Evolutionary conservation across 2,329 filamentous ascomycete genomes (phyloP), one percentile per base, ranked within the genome.

Genomic region (Aspergillus vadensis): DNA sequence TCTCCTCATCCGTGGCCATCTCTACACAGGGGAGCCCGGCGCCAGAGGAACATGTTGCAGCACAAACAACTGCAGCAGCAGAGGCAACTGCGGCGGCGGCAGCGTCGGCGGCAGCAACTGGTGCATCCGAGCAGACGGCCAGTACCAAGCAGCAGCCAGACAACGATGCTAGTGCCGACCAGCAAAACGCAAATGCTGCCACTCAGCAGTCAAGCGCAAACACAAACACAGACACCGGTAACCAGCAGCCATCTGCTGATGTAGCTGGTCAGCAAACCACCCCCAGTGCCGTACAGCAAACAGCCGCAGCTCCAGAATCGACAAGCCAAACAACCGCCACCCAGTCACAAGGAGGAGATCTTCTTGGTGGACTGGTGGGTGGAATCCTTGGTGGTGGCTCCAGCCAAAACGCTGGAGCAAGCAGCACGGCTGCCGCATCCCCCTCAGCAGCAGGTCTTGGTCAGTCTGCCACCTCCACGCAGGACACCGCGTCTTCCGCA

Each of bases 1-100:
- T 53, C 17, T 67, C 66, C 19, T 62, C 66, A 30, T 59, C 59
- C 53, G 21, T 50, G 52, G 58, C 58, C 58, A 62, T 60, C 30
- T 55, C 59, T 23, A 17, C 59, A 55, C 66, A 65, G 53, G 59
- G 60, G 25, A 41, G 15, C 47, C 32, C 58, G 32, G 54, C 55
- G 23, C 36, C 63, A 17, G 60, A 56, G 43, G 64, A 64, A 23
- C 65, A 62, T 39, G 57, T 61, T 21, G 53, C 62, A 49, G 60
- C 60, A 47, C 63, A 62, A 38, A 57, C 58, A 49, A 30, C 58
- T 6, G 51, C 59, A 4, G 51, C 36, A 38, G 47, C 57, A 7
- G 57, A 63, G 32, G 43, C 60, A 47, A 58, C 60, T 19, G 52
- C 61, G 7, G 54, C 57, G 14, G 59, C 62, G 4, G 54, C 63